Base-by-base conservation (phyloP, 805 yeast species). In the Saturnispora serradocipensis region DNA sequence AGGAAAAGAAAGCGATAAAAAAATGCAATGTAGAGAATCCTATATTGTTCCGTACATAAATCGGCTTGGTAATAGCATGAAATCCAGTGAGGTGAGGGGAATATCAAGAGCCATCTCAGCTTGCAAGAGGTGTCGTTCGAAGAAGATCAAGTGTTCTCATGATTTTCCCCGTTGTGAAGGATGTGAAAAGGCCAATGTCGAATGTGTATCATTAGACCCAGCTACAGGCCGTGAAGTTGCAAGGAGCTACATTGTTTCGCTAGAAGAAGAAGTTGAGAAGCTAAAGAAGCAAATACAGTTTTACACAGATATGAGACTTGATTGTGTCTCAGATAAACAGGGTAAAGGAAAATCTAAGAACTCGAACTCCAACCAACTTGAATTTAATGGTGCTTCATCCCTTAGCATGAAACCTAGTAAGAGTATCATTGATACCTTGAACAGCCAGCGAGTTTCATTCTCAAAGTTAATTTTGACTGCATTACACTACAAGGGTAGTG, bases 191-290 rank as follows among this genome's bases (percentile, higher is more conserved):
- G 84, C 86, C 10, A 77, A 80, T 5, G 84, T 71, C 2, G 86
- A 85, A 6, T 89, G 97, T 67, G 81, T 88, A 4, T 88, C 95
- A 0, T 66, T 86, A 3, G 97, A 90, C 63, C 89, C 95, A 0
- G 88, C 89, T 6, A 87, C 96, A 0, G 95, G 96, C 0, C 72
- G 95, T 50, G 88, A 85, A 57, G 80, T 88, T 1, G 95, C 97
- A 0, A 70, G 97, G 38, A 84, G 88, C 2, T 85, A 86, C 61
- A 78, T 88, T 3, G 75, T 80, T 20, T 84, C 82, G 58, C 68
- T 88, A 53, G 97, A 88, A 62, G 82, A 80, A 51, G 69, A 81
- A 36, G 71, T 88, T 2, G 71, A 73, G 8, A 67, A 68, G n/a
- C 68, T 88, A 54, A 87, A 86, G 62, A 58, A 61, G 5, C 68